Evolutionary conservation across 129 eudicot genomes (phyloP).

Genomic region (Artemisia annua): DNA sequence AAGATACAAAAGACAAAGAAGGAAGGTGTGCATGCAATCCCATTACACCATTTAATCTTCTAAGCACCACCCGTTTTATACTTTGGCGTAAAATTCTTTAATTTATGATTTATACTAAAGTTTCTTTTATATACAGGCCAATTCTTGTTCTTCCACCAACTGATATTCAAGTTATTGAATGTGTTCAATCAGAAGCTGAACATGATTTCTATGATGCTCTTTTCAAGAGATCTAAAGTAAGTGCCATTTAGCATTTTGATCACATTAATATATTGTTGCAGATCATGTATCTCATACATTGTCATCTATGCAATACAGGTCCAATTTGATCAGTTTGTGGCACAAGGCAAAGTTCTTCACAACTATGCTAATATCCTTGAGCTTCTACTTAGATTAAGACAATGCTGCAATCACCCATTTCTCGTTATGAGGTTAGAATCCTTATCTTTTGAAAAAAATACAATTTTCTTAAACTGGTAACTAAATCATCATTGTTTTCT

Average conservation of each 20-base stretch:
- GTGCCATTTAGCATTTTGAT: background rate
- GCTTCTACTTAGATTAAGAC: slow-evolving; percentile 78
- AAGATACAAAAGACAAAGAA: slow-evolving; percentile 72
- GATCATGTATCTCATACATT: background rate
- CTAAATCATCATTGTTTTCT: background rate
- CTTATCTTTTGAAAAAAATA: background rate
- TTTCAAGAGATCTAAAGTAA: slow-evolving; percentile 83
- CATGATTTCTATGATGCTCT: slow-evolving; percentile 81
- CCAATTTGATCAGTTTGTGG: slow-evolving; percentile 82
- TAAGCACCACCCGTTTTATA: background rate
- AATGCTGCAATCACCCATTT: slow-evolving; percentile 92
- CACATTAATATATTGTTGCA: background rate
- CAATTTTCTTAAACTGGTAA: background rate
- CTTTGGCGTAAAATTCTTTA: background rate
- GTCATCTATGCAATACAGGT: slow-evolving; percentile 48
- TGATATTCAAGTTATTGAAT: slow-evolving; percentile 67
- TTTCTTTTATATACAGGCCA: slow-evolving; percentile 42
- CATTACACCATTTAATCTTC: background rate
- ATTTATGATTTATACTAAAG: background rate
- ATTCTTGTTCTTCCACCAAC: slow-evolving; percentile 92
- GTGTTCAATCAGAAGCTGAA: slow-evolving; percentile 85
- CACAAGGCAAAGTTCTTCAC: slow-evolving; percentile 94
- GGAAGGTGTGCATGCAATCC: slow-evolving; percentile 58
- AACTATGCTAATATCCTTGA: slow-evolving; percentile 89
- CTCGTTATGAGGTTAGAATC: slow-evolving; percentile 73